These are phyloP conservation scores for Rasamsonia emersonii DNA, from an alignment of 2,329 filamentous ascomycete genomes.

Conservation along the genomic window DNA sequence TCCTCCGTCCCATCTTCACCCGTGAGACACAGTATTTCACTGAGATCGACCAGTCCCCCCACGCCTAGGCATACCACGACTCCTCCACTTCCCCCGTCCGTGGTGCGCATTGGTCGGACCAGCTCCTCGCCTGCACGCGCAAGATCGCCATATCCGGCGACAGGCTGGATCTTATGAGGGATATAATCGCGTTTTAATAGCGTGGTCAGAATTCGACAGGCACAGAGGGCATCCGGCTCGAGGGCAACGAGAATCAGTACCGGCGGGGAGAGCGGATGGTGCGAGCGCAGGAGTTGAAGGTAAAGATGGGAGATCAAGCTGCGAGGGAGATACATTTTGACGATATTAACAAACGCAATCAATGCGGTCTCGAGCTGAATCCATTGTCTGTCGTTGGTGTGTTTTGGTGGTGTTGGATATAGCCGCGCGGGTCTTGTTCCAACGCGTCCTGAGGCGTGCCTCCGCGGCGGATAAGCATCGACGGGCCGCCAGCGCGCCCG, in stretches of 20 bases:
- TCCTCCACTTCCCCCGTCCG: constrained; percentile 74
- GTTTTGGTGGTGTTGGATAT: no score
- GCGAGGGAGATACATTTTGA: constrained; percentile 85
- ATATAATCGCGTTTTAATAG: constrained; percentile 98
- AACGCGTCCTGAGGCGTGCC: no score
- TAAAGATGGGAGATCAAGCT: constrained; percentile 85
- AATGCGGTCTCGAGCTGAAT: no score
- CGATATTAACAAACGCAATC: no score
- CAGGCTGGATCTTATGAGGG: constrained; percentile 91
- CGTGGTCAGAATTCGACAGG: constrained; percentile 83
- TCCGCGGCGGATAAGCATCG: no score
- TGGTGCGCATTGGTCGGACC: constrained; percentile 77
- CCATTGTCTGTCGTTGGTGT: not conserved
- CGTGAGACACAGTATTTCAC: constrained; percentile 67
- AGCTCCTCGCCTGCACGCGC: constrained; percentile 69
- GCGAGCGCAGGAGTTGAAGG: constrained; percentile 72
- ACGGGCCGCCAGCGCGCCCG: no score
- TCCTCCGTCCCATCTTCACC: constrained; percentile 53
- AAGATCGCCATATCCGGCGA: constrained; percentile 86
- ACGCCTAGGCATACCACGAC: constrained; percentile 89
- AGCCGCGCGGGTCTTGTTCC: no score
- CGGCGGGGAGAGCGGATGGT: constrained; percentile 82
- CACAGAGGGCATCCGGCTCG: constrained; percentile 91
- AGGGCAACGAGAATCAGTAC: constrained; percentile 88
- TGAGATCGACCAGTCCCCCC: constrained; percentile 82